These are phyloP conservation scores for Dacryopinax primogenitus DNA, from an alignment of 768 basidiomycete species.

Conservation along the genomic window DNA sequence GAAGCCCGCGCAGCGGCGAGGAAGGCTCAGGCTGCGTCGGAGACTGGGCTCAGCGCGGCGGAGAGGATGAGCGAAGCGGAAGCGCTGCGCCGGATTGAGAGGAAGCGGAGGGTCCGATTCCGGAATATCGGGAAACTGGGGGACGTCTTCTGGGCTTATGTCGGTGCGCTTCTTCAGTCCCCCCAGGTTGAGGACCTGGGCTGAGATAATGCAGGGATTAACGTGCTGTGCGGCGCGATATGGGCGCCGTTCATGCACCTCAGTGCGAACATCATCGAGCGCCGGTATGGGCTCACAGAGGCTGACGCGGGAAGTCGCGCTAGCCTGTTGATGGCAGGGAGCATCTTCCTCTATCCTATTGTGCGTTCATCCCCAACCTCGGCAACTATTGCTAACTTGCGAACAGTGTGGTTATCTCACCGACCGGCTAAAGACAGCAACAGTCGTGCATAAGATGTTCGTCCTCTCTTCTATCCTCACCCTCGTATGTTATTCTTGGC, in stretches of 20 bases:
- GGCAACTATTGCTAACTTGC: neutral
- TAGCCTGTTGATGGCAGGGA: constrained; percentile 59
- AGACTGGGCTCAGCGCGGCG: constrained; percentile 28
- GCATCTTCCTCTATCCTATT: constrained; percentile 54
- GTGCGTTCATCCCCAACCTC: constrained; percentile 30
- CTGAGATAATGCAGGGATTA: constrained; percentile 50
- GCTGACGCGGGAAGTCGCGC: constrained; percentile 47
- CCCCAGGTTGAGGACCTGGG: constrained; percentile 26
- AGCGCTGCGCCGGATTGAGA: constrained; percentile 51
- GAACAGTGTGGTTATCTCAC: constrained; percentile 51
- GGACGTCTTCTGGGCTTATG: constrained; percentile 68
- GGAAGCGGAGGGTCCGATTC: constrained; percentile 49
- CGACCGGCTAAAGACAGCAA: constrained; percentile 44
- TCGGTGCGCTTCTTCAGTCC: constrained; percentile 9
- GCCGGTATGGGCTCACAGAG: constrained; percentile 49
- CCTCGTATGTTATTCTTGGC: constrained; percentile 50
- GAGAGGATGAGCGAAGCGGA: constrained; percentile 41
- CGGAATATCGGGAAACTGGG: constrained; percentile 52
- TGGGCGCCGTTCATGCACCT: constrained; percentile 72
- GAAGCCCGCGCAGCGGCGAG: constrained; percentile 38
- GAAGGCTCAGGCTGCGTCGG: constrained; percentile 4
- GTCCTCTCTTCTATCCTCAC: constrained; percentile 47
- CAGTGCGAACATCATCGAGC: constrained; percentile 64
- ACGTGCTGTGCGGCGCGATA: constrained; percentile 59
- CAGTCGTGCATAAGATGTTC: constrained; percentile 47